Evolutionary conservation across 1,139 yeast species (phyloP).

Genomic region (Kodamaea suecica): DNA sequence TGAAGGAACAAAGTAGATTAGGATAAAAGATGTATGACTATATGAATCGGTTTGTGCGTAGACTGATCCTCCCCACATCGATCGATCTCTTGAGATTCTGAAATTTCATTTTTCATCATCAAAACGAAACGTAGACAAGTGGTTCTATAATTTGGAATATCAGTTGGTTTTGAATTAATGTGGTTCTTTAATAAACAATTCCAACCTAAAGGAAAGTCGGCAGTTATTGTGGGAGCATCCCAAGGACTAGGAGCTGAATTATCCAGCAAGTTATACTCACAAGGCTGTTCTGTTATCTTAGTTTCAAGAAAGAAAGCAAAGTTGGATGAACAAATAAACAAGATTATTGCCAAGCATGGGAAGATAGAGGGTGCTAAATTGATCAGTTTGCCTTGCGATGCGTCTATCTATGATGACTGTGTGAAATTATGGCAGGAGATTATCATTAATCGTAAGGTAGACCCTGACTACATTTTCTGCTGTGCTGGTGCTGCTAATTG

Average conservation of each 20-base stretch:
- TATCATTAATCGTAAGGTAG: conserved; percentile 18
- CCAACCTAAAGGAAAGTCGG: conserved; percentile 48
- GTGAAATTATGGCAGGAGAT: conserved; percentile 32
- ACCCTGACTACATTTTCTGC: conserved; percentile 74
- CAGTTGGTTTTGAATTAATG: no score
- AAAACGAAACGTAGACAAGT: no score
- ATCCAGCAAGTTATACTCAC: conserved; percentile 55
- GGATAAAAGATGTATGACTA: no score
- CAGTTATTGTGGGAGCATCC: conserved; percentile 89
- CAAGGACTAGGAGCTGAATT: conserved; percentile 90
- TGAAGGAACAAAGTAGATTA: no score
- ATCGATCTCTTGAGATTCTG: no score
- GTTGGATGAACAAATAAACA: conserved; percentile 46
- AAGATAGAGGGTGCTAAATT: conserved; percentile 1
- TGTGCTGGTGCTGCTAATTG: conserved; percentile 90
- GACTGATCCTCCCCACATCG: no score
- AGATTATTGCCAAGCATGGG: conserved; percentile 28
- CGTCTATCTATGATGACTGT: conserved; percentile 55
- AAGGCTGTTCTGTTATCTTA: conserved; percentile 63
- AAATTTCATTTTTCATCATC: no score
- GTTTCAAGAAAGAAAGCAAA: conserved; percentile 72
- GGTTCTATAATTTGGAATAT: no score
- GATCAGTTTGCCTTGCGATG: conserved; percentile 54
- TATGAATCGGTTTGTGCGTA: no score
- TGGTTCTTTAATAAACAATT: conserved; percentile 30